Evolutionary conservation across 495 filamentous ascomycete genomes (phyloP).

Genomic region (Staphylotrichum tortipilum): DNA sequence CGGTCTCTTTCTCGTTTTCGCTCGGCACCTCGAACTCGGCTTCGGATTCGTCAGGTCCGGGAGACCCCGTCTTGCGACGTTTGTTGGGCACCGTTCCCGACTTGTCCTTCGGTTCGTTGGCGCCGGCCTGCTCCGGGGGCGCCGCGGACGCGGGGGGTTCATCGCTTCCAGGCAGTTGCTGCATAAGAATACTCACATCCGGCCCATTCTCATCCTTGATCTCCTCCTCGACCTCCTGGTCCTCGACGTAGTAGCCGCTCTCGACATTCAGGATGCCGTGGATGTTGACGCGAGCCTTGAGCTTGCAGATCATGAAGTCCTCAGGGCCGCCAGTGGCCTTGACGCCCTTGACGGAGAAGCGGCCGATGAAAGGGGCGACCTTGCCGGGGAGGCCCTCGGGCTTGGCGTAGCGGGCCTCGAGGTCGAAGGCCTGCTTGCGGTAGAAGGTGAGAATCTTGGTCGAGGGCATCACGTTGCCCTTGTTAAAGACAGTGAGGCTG

Average conservation of each 20-base stretch:
- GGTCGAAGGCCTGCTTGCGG: constrained; percentile 92
- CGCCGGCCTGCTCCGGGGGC: not conserved
- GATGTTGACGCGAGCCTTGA: constrained; percentile 95
- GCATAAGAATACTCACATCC: constrained; percentile 53
- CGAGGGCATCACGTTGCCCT: constrained; percentile 93
- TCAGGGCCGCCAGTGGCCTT: constrained; percentile 70
- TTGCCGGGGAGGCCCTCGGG: constrained; percentile 85
- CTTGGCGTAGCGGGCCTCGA: constrained; percentile 89
- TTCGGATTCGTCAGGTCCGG: constrained; percentile 8
- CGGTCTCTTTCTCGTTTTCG: not conserved
- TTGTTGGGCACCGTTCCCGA: constrained; percentile 14
- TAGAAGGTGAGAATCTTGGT: constrained; percentile 99
- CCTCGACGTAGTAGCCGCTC: constrained; percentile 95
- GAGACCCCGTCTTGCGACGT: constrained; percentile 23
- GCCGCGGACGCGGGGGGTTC: too few relatives aligned
- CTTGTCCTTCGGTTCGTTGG: constrained; percentile 1
- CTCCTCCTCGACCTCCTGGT: constrained; percentile 95
- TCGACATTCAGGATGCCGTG: constrained; percentile 96
- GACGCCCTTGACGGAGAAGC: constrained; percentile 89
- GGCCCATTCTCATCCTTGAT: constrained; percentile 53
- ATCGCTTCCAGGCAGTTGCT: too few relatives aligned
- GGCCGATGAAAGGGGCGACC: constrained; percentile 87
- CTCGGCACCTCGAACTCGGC: not conserved
- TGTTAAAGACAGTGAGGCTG: constrained; percentile 93
- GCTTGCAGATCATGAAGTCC: constrained; percentile 99